Evolutionary conservation across 208 protist species (phyloP).

Genomic region (Trypanosoma scelopori): DNA sequence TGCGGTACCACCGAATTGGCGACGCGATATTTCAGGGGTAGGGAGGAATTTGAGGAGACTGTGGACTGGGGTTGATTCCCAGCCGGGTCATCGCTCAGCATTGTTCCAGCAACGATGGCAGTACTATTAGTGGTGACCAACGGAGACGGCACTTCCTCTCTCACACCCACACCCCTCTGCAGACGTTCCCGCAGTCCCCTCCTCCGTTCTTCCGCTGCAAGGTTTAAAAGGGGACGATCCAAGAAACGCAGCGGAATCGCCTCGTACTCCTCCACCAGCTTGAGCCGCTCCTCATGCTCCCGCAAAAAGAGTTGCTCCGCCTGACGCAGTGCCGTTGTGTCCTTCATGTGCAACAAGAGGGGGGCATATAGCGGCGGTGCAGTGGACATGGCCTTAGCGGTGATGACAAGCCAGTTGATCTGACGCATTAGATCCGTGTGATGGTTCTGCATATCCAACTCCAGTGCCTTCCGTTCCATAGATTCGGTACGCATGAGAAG

Average conservation of each 20-base stretch:
- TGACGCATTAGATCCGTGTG: conserved; percentile 37
- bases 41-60: no score
- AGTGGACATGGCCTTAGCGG: conserved; percentile 17
- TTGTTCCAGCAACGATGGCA: no score
- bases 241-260: conserved; percentile 59
- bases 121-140: not conserved
- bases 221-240: conserved; percentile 47
- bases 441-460: conserved; percentile 36
- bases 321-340: conserved; percentile 34
- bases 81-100: no score
- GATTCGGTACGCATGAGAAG: conserved; percentile 66
- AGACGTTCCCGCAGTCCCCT: conserved; percentile 37
- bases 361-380: conserved; percentile 60
- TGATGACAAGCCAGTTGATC: conserved; percentile 22
- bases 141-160: not conserved
- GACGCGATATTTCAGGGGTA: no score
- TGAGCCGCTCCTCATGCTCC: conserved; percentile 46
- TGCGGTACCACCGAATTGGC: no score
- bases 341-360: conserved; percentile 51
- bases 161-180: not conserved
- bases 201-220: conserved; percentile 45
- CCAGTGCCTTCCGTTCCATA: conserved; percentile 53
- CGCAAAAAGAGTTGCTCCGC: conserved; percentile 60
- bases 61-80: no score
- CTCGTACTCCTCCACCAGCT: conserved; percentile 57